phyloP scores from a whole-genome alignment of 176 grass and related monocot genomes.

The Urochloa ruziziensis region DNA sequence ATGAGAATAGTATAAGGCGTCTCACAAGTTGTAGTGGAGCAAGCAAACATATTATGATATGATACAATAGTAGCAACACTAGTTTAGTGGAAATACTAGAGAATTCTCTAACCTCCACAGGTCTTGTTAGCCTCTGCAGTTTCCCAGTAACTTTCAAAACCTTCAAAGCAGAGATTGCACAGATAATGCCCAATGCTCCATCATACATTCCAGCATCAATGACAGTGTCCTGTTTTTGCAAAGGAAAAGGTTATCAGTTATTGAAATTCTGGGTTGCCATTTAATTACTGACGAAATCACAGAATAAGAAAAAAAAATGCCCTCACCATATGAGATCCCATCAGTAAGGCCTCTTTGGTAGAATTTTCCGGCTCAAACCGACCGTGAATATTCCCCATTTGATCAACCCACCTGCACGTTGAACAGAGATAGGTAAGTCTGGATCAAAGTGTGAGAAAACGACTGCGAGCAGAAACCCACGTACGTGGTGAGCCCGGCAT shows the following conservation, averaged over 20 bases:
- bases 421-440: not conserved
- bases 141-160: constrained; percentile 72
- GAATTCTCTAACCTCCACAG: constrained; percentile 67
- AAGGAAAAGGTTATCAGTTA: not conserved
- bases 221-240: constrained; percentile 75
- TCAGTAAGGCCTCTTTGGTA: constrained; percentile 53
- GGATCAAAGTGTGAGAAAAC: not conserved
- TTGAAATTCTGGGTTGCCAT: not conserved
- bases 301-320: not conserved
- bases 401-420: constrained; percentile 74
- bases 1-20: not conserved
- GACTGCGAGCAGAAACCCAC: not conserved
- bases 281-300: not conserved
- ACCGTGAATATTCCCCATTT: constrained; percentile 94
- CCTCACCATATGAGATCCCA: constrained; percentile 84
- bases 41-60: not conserved
- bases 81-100: not conserved
- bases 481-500: constrained; percentile 86
- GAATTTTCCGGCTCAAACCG: constrained; percentile 50
- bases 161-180: constrained; percentile 84
- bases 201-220: constrained; percentile 97
- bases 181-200: constrained; percentile 75
- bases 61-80: not conserved
- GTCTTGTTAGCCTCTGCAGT: constrained; percentile 61
- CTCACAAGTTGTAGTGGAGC: not conserved